phyloP scores from a whole-genome alignment of 2,329 filamentous ascomycete genomes.

The Fusarium sp. region DNA sequence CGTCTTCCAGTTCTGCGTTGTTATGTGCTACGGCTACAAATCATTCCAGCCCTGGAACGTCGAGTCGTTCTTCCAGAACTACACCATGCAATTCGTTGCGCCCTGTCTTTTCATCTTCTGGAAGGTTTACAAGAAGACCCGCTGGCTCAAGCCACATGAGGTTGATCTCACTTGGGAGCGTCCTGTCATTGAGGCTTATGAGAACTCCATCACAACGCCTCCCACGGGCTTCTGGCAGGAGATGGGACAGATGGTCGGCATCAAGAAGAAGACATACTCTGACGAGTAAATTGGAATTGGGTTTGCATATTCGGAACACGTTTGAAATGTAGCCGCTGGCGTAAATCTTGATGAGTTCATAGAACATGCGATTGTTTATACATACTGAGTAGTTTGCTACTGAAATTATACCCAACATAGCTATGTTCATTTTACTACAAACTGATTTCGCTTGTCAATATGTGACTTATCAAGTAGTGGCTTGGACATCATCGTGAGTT shows the following conservation, averaged over 20 bases:
- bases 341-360: slow-evolving; percentile 23
- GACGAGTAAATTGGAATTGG: slow-evolving; percentile 7
- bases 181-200: slow-evolving; percentile 69
- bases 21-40: slow-evolving; percentile 67
- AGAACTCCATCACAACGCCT: slow-evolving; percentile 60
- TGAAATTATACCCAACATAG: slow-evolving; percentile 44
- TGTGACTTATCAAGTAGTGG: neutral
- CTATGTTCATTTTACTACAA: slow-evolving; percentile 17
- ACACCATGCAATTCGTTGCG: slow-evolving; percentile 67
- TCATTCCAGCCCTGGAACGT: slow-evolving; percentile 62
- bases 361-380: slow-evolving; percentile 27
- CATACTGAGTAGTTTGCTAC: slow-evolving; percentile 18
- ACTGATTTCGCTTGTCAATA: neutral
- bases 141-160: slow-evolving; percentile 63
- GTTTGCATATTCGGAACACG: neutral
- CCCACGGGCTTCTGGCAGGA: slow-evolving; percentile 68
- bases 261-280: slow-evolving; percentile 19
- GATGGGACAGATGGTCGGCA: slow-evolving; percentile 50
- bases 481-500: neutral
- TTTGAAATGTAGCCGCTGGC: slow-evolving; percentile 3
- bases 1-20: slow-evolving; percentile 55
- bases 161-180: slow-evolving; percentile 70
- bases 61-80: slow-evolving; percentile 63
- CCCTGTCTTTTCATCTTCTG: slow-evolving; percentile 67
- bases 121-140: slow-evolving; percentile 72